Percentiles rank a stretch among this genome's conserved stretches.
Conservation (phyloP, 306 rosid species). For the Quercus berberidifolia region DNA sequence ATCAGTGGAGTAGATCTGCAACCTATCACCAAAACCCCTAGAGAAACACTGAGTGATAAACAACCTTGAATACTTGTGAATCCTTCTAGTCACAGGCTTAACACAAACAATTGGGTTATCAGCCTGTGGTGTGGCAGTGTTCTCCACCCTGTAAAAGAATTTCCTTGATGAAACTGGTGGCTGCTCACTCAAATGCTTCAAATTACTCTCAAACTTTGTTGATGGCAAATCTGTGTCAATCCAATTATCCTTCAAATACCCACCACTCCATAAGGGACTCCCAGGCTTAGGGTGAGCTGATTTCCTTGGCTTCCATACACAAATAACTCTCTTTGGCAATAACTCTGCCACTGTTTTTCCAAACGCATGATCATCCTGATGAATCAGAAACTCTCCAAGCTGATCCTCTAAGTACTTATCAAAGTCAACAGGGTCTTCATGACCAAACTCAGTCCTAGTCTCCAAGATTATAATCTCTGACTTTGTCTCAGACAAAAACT, state of each 20-base stretch:
- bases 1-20: conserved; percentile 78
- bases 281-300: conserved; percentile 60
- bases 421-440: conserved; percentile 73
- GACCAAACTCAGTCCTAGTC: conserved; percentile 77
- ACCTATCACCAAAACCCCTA: conserved; percentile 41
- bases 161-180: conserved; percentile 52
- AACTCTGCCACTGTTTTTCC: conserved; percentile 54
- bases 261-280: conserved; percentile 59
- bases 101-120: conserved; percentile 80
- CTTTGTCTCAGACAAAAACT: conserved; percentile 54
- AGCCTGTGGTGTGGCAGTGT: conserved; percentile 77
- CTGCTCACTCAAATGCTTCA: conserved; percentile 69
- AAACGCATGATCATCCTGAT: conserved; percentile 61
- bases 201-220: conserved; percentile 73
- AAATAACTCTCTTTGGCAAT: conserved; percentile 65
- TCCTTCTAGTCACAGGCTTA: conserved; percentile 69
- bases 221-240: conserved; percentile 82
- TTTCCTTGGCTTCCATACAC: conserved; percentile 87
- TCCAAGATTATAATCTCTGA: conserved; percentile 74
- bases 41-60: conserved; percentile 62
- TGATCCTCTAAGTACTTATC: conserved; percentile 63
- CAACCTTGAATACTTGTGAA: conserved; percentile 62
- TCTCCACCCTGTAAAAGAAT: conserved; percentile 87
- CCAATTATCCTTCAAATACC: conserved; percentile 76
- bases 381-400: conserved; percentile 62